Percentiles rank a stretch among this genome's conserved stretches.
These are phyloP conservation scores for Urostyla sp. DNA, from an alignment of 73 alveolate species.

Conservation along the genomic window DNA sequence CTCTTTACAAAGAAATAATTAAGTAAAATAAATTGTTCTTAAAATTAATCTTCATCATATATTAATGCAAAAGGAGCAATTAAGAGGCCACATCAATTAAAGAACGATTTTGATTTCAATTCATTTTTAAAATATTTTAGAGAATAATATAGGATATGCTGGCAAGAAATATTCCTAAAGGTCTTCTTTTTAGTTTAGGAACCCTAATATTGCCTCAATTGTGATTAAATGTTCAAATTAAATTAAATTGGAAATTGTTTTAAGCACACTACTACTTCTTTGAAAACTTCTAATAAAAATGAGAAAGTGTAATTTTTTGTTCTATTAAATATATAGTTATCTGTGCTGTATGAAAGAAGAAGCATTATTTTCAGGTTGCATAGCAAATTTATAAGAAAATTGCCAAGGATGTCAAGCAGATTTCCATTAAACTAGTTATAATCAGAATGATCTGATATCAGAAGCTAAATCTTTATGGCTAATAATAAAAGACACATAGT, in stretches of 20 bases:
- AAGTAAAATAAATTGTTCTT: background rate
- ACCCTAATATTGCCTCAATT: background rate
- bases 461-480: background rate
- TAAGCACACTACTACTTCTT: background rate
- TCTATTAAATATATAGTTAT: background rate
- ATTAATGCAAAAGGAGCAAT: background rate
- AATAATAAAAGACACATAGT: background rate
- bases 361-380: background rate
- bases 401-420: constrained; percentile 1
- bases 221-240: constrained; percentile 6
- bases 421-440: background rate
- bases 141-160: constrained; percentile 30
- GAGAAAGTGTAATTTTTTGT: background rate
- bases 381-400: background rate
- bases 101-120: background rate
- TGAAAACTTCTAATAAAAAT: background rate
- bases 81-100: background rate
- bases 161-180: constrained; percentile 13
- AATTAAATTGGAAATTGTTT: constrained; percentile 8
- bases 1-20: background rate
- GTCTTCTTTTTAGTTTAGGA: background rate
- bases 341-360: constrained; percentile 5
- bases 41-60: background rate
- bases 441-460: background rate
- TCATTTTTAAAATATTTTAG: background rate